These are phyloP conservation scores for Rhodomyrtus psidioides DNA, from an alignment of 441 rosid genomes.

Conservation along the genomic window DNA sequence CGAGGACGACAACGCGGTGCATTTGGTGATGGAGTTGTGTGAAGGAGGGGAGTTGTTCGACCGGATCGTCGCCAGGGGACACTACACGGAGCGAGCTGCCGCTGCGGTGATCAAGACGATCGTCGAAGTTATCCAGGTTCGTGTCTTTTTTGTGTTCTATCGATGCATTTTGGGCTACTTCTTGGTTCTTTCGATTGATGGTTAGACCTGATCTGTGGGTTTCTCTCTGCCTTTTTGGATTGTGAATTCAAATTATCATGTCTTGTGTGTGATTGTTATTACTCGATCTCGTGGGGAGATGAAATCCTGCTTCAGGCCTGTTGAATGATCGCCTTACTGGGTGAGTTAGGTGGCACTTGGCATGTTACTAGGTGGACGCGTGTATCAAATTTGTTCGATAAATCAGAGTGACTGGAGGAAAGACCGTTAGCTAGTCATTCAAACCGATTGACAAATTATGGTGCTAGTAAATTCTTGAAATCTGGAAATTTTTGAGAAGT, in stretches of 20 bases:
- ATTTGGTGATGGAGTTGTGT: constrained; percentile 70
- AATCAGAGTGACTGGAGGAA: background rate
- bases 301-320: background rate
- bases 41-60: constrained; percentile 76
- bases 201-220: background rate
- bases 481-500: background rate
- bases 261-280: background rate
- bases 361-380: background rate
- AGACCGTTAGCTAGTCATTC: background rate
- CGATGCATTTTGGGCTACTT: background rate
- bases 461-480: background rate
- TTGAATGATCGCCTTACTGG: background rate
- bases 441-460: background rate
- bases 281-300: background rate
- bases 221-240: background rate
- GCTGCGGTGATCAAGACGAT: constrained; percentile 66
- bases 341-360: background rate
- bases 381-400: background rate
- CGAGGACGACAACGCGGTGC: constrained; percentile 69
- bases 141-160: background rate
- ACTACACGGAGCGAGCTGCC: constrained; percentile 69
- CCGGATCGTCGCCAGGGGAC: constrained; percentile 64
- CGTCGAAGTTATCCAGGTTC: constrained; percentile 67
- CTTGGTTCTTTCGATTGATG: background rate
- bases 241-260: background rate